Conservation (phyloP, 768 basidiomycete genomes). For the Scleroderma bovista region DNA sequence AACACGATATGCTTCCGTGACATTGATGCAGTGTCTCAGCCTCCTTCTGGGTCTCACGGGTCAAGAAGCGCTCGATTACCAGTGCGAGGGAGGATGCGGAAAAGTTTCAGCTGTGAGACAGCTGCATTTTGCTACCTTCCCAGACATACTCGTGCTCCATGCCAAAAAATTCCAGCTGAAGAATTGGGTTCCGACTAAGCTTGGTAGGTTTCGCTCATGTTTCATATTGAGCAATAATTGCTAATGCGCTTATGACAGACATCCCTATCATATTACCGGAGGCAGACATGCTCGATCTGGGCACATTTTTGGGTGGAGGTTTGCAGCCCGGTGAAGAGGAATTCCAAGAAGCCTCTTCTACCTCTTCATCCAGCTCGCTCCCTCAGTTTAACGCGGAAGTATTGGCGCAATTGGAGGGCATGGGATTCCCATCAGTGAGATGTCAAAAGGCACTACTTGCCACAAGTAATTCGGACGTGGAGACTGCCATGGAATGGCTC, state of each 20-base stretch:
- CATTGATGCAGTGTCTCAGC: conserved; percentile 57
- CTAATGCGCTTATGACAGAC: conserved; percentile 41
- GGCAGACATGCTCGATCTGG: conserved; percentile 54
- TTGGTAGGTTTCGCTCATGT: conserved; percentile 49
- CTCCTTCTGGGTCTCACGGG: conserved; percentile 39
- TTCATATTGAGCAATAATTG: neutral
- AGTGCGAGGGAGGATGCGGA: conserved; percentile 68
- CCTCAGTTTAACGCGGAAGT: conserved; percentile 73
- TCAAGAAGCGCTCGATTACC: conserved; percentile 70
- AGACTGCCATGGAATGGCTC: conserved; percentile 93
- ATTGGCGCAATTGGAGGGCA: conserved; percentile 70
- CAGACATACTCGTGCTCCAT: conserved; percentile 82
- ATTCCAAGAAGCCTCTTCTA: conserved; percentile 50
- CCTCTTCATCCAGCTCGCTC: conserved; percentile 33
- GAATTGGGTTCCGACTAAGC: conserved; percentile 94
- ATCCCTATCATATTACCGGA: conserved; percentile 75
- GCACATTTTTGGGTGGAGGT: conserved; percentile 62
- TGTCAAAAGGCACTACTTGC: conserved; percentile 90
- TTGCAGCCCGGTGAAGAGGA: conserved; percentile 64
- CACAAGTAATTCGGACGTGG: conserved; percentile 70
- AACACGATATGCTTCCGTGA: conserved; percentile 56
- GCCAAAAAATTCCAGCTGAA: conserved; percentile 92
- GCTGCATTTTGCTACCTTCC: conserved; percentile 78
- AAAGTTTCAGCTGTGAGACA: conserved; percentile 67
- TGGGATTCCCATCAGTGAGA: conserved; percentile 87